Conservation (phyloP, 805 yeast species). For the Grigorovia transvaalensis region DNA sequence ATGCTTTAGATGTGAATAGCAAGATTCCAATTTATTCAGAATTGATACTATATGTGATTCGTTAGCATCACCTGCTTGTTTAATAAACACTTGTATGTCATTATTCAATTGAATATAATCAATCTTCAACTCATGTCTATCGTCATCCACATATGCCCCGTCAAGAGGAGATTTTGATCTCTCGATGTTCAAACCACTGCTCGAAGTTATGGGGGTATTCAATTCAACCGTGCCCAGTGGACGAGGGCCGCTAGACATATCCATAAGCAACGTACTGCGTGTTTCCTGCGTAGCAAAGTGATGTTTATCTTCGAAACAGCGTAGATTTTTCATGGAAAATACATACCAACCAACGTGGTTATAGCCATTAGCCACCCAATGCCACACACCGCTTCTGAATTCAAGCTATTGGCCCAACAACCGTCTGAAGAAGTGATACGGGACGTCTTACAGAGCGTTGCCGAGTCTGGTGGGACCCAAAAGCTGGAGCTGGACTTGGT, state of each 20-base stretch:
- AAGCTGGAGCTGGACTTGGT: constrained; percentile 4
- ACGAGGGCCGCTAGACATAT: background rate
- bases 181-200: background rate
- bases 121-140: background rate
- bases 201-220: background rate
- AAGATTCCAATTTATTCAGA: background rate
- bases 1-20: background rate
- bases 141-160: background rate
- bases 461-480: background rate
- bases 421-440: background rate
- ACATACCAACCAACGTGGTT: too few species aligned
- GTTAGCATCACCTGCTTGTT: background rate
- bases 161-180: background rate
- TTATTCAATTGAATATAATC: background rate
- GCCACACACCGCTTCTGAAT: background rate
- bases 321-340: too few species aligned
- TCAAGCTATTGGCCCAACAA: background rate
- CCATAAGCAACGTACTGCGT: background rate
- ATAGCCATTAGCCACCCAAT: too few species aligned
- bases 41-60: background rate
- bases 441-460: background rate
- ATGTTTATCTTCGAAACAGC: background rate
- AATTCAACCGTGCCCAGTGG: background rate
- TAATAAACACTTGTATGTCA: background rate
- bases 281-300: background rate